These are phyloP conservation scores for Hypericum androsaemum DNA, from an alignment of 345 rosid genomes.

Conservation along the genomic window DNA sequence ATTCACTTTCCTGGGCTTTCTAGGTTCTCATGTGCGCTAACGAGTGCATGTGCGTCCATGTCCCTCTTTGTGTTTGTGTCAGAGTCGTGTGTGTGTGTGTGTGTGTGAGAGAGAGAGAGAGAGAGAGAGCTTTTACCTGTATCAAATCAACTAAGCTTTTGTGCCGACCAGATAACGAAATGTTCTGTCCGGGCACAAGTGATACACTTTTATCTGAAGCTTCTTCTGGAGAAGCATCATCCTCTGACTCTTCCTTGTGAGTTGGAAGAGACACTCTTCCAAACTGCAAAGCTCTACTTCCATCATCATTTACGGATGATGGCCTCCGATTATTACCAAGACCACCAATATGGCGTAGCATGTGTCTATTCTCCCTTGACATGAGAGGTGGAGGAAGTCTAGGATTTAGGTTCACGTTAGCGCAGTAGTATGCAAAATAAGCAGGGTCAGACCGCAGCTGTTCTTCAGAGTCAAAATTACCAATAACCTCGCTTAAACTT, in stretches of 20 bases:
- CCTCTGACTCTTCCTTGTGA: slow-evolving; percentile 77
- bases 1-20: no score
- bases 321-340: slow-evolving; percentile 39
- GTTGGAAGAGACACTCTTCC: slow-evolving; percentile 51
- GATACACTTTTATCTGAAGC: slow-evolving; percentile 17
- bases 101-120: no score
- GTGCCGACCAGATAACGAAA: slow-evolving; percentile 46
- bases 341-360: slow-evolving; percentile 62
- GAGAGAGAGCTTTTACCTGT: slow-evolving; percentile 41
- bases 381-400: slow-evolving; percentile 89
- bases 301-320: slow-evolving; percentile 44
- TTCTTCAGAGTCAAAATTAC: slow-evolving; percentile 58
- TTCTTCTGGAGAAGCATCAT: slow-evolving; percentile 44
- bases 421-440: slow-evolving; percentile 63
- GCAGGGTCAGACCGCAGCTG: slow-evolving; percentile 74
- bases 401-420: slow-evolving; percentile 82
- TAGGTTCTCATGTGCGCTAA: no score
- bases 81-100: no score
- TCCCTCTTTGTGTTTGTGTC: no score
- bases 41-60: no score
- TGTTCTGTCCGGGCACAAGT: slow-evolving; percentile 24
- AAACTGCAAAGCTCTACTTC: slow-evolving; percentile 32
- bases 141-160: slow-evolving; percentile 84
- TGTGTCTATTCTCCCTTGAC: slow-evolving; percentile 59
- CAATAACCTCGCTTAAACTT: slow-evolving; percentile 43